Conservation (phyloP, 129 eudicot genomes). For the Dittrichia graveolens region DNA sequence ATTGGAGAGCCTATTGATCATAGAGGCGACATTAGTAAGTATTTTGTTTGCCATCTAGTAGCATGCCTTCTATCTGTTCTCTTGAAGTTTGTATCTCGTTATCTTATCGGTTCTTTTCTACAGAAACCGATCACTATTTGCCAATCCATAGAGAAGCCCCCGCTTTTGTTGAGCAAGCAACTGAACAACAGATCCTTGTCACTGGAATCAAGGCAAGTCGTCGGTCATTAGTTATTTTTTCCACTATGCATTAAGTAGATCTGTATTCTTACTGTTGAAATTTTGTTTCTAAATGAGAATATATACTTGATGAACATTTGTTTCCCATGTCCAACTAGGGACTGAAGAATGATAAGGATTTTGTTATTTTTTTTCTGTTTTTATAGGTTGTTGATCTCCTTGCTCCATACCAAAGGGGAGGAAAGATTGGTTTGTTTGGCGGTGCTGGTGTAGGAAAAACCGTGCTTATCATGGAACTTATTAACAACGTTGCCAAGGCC, state of each 20-base stretch:
- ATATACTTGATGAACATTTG: no score
- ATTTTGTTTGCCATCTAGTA: background rate
- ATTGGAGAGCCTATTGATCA: slow-evolving; percentile 96
- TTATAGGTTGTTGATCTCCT: slow-evolving; percentile 92
- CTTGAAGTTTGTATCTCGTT: background rate
- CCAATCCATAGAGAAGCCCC: slow-evolving; percentile 99
- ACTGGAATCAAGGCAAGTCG: slow-evolving; percentile 84
- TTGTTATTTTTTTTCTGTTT: background rate
- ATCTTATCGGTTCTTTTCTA: background rate
- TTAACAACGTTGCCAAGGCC: slow-evolving; percentile 96
- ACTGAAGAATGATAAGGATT: no score
- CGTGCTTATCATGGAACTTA: slow-evolving; percentile 97
- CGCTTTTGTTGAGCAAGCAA: slow-evolving; percentile 93
- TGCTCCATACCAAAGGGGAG: slow-evolving; percentile 98
- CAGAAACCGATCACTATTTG: slow-evolving; percentile 83
- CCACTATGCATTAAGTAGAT: background rate
- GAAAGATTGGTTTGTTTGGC: slow-evolving; percentile 95
- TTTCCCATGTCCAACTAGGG: no score
- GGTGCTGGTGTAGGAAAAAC: slow-evolving; percentile 99
- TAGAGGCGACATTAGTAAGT: slow-evolving; percentile 81
- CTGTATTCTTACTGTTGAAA: no score
- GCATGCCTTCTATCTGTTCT: background rate
- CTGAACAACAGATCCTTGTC: slow-evolving; percentile 93
- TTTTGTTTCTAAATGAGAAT: no score
- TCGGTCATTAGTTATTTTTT: background rate